Conservation (phyloP, 2,329 filamentous ascomycete genomes). For the Neonectria hederae region DNA sequence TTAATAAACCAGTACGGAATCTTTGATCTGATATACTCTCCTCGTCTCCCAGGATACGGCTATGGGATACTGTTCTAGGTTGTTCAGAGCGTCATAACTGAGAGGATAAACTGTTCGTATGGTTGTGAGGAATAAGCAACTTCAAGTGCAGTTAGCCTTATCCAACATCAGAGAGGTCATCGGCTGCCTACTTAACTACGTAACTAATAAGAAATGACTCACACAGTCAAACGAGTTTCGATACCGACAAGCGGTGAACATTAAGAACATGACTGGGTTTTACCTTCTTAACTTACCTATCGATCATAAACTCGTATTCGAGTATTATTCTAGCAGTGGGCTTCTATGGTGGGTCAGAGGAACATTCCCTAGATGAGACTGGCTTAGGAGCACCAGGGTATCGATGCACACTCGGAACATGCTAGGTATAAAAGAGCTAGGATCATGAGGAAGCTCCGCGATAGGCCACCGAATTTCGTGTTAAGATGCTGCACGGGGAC, state of each 20-base stretch:
- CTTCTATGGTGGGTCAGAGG: neutral
- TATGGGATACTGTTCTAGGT: too few species aligned
- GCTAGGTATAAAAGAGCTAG: neutral
- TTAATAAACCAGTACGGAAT: neutral
- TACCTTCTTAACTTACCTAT: neutral
- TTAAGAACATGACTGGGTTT: neutral
- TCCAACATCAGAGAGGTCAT: neutral
- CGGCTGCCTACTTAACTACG: too few species aligned
- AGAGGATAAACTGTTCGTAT: neutral
- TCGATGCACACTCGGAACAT: neutral
- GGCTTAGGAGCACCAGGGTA: neutral
- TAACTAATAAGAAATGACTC: too few species aligned
- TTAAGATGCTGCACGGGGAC: neutral
- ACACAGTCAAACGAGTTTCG: neutral
- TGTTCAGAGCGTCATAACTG: too few species aligned
- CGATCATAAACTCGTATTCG: neutral
- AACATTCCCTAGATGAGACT: too few species aligned
- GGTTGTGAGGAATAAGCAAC: neutral
- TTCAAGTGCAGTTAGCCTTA: neutral
- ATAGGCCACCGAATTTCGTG: neutral
- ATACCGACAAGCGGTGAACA: neutral
- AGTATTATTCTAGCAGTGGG: neutral
- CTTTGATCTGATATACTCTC: neutral
- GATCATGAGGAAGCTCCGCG: conserved; percentile 2
- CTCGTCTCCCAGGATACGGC: neutral